Conservation (phyloP, 2,329 filamentous ascomycete species). For the Emydomyces testavorans region DNA sequence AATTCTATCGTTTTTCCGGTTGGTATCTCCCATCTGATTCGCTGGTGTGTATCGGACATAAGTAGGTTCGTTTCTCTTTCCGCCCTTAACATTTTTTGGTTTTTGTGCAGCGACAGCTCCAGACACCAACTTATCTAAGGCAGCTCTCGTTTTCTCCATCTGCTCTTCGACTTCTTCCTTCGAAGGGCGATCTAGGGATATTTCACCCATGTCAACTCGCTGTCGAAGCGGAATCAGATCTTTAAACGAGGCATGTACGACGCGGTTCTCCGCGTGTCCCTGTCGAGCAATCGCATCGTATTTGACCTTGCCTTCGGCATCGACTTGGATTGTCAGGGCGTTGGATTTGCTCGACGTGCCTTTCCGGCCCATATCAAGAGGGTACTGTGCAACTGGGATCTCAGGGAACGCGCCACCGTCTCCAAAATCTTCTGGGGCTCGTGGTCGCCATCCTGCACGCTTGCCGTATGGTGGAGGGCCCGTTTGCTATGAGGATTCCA, state of each 20-base stretch:
- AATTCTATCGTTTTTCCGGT: constrained; percentile 82
- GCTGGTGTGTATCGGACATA: constrained; percentile 93
- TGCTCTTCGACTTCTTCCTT: constrained; percentile 74
- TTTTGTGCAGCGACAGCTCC: constrained; percentile 86
- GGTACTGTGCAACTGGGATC: constrained; percentile 86
- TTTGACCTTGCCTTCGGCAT: constrained; percentile 83
- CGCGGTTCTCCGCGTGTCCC: constrained; percentile 70
- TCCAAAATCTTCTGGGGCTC: constrained; percentile 79
- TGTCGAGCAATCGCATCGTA: constrained; percentile 90
- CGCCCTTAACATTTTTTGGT: constrained; percentile 83
- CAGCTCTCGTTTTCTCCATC: constrained; percentile 77
- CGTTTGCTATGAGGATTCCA: constrained; percentile 42
- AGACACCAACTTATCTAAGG: constrained; percentile 67
- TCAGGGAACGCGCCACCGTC: constrained; percentile 95
- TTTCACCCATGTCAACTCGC: constrained; percentile 81
- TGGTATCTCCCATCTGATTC: constrained; percentile 85
- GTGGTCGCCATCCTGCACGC: constrained; percentile 80
- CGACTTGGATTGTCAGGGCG: constrained; percentile 83
- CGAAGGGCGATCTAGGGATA: constrained; percentile 73
- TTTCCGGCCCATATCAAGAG: constrained; percentile 87
- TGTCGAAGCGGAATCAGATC: constrained; percentile 90
- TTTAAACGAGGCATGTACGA: constrained; percentile 92
- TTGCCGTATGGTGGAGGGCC: constrained; percentile 83
- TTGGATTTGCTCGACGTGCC: constrained; percentile 58
- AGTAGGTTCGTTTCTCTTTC: constrained; percentile 70